Conservation (phyloP, 768 basidiomycete genomes). For the Suillus paluster region DNA sequence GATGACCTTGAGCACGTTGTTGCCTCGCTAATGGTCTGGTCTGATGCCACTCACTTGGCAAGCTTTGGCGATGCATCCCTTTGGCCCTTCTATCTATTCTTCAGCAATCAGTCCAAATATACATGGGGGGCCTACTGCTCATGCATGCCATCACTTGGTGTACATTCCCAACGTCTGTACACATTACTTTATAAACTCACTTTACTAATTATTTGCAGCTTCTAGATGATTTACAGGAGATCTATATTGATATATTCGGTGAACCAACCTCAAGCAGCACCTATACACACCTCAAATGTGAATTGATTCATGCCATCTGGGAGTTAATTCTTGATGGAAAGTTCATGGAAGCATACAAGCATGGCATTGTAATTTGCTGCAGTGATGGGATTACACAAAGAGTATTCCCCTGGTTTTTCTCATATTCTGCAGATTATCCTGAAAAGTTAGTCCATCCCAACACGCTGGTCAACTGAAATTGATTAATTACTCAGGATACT, state of each 20-base stretch:
- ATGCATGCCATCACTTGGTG: too few species aligned
- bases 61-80: too few species aligned
- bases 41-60: too few species aligned
- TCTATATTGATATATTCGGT: constrained; percentile 1
- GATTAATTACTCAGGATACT: constrained; percentile 15
- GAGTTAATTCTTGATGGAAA: constrained; percentile 24
- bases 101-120: too few species aligned
- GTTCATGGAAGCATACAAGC: constrained; percentile 24
- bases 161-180: background rate
- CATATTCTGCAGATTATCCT: constrained; percentile 29
- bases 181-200: background rate
- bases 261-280: constrained; percentile 4
- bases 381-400: constrained; percentile 19
- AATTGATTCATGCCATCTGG: constrained; percentile 25
- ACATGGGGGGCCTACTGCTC: too few species aligned
- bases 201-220: constrained; percentile 3
- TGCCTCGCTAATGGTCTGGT: too few species aligned
- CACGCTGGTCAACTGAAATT: background rate
- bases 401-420: constrained; percentile 26
- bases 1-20: too few species aligned
- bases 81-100: too few species aligned
- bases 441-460: constrained; percentile 16
- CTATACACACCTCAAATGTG: constrained; percentile 17
- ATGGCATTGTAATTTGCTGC: constrained; percentile 25
- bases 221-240: constrained; percentile 8